Base-by-base conservation (phyloP, 345 rosid species). In the Viola odorata region DNA sequence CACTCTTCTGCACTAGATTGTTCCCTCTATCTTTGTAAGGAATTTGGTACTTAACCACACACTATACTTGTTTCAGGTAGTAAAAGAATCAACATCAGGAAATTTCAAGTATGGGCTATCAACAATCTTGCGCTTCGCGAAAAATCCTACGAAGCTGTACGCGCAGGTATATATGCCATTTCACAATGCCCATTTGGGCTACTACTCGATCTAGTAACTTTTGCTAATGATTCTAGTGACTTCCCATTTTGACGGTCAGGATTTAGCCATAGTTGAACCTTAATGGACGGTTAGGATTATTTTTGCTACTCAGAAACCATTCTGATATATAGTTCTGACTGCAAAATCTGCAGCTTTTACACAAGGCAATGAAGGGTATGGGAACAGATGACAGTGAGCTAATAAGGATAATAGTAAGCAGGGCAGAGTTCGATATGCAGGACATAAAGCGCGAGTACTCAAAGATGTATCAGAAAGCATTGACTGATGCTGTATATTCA, bases 381-480 rank as follows among this genome's bases (percentile, higher is more conserved):
- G 90, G 95, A 12, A 87, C 95, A 0, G 45, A 87, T 45, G 88
- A 87, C 58, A 49, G 63, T 3, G 53, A 86, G 4, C 81, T 87
- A 6, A 75, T 74, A 58, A 79, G 90, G 65, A 76, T 87, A 53
- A 79, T 82, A 3, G 88, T 84, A 61, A 81, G 88, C 3, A 78
- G 90, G 74, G 73, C 90, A 51, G 88, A 84, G 81, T 73, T 87
- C 1, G 94, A 87, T 76, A 81, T 84, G 88, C 88, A 84, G 38
- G 78, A 84, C 49, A 79, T 84, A 62, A 84, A 84, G 64, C 83
- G 68, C 0, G 90, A 87, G 62, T 84, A 87, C 75, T 45, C 38
- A 57, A 87, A 68, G 75, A 84, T 77, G 74, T 81, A 84, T 75
- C 74, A 57, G 17, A 84, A 74, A 76, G 60, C 84, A n/a, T 64